phyloP scores from a whole-genome alignment of 2,329 filamentous ascomycete species.

The Stagonosporopsis chrysanthemi region DNA sequence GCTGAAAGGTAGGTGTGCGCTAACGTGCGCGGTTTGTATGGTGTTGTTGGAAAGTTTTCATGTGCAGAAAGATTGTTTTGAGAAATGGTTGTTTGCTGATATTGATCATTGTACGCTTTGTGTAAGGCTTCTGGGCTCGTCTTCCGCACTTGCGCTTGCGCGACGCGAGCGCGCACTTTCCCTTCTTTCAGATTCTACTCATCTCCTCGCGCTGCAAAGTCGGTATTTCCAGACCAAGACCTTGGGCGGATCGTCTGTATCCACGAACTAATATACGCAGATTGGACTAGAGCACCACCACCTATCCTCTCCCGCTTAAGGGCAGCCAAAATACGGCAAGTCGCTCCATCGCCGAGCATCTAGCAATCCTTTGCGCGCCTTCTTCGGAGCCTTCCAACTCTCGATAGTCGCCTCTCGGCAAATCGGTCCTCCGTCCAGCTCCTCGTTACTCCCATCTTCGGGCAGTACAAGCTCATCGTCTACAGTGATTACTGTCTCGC shows the following conservation, averaged over 20 bases:
- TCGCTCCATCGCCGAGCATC: conserved; percentile 22
- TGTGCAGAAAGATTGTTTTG: no score
- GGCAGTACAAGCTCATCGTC: conserved; percentile 24
- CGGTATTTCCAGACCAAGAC: neutral
- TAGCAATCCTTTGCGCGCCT: neutral
- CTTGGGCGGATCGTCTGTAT: neutral
- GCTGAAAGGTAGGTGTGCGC: neutral
- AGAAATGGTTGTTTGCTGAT: neutral
- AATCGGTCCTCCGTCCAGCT: conserved; percentile 30
- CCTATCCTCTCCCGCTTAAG: neutral
- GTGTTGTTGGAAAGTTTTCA: neutral
- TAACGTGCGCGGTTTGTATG: no score
- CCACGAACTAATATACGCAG: no score
- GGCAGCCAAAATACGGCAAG: conserved; percentile 16
- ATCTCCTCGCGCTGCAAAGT: neutral
- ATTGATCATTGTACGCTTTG: neutral
- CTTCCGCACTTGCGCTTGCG: neutral
- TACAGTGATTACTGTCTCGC: conserved; percentile 9
- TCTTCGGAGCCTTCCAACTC: conserved; percentile 25
- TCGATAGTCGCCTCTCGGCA: conserved; percentile 34
- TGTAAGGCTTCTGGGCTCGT: neutral
- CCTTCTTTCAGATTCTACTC: neutral
- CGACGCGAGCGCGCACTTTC: neutral
- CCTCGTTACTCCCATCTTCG: conserved; percentile 17
- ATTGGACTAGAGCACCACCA: neutral